Evolutionary conservation across 768 basidiomycete genomes (phyloP).

Genomic region (Psilocybe cubensis): DNA sequence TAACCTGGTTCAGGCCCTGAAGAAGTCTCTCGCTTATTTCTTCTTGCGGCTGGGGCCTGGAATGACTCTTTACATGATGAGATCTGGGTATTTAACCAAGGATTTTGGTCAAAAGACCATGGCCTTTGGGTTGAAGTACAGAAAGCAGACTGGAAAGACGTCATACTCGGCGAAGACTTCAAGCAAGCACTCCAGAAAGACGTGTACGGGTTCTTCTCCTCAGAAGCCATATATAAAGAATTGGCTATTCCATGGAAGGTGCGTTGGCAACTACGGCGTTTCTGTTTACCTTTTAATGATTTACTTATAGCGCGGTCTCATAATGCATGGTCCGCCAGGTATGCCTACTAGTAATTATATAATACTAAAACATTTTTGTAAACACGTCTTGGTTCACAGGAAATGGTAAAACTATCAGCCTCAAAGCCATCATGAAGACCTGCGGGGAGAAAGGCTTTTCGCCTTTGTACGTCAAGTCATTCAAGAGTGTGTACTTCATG

Average conservation of each 20-base stretch:
- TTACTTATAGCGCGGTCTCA: constrained; percentile 68
- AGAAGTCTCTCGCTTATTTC: constrained; percentile 50
- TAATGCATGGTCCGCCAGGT: constrained; percentile 85
- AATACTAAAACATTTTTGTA: background rate
- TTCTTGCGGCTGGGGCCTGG: constrained; percentile 58
- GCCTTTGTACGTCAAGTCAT: constrained; percentile 83
- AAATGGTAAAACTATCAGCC: constrained; percentile 83
- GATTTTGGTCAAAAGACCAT: constrained; percentile 67
- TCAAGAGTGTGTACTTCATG: constrained; percentile 52
- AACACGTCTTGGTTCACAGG: constrained; percentile 39
- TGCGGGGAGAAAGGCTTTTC: constrained; percentile 63
- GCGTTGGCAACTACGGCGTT: background rate
- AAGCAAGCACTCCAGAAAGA: constrained; percentile 75
- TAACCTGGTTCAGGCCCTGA: constrained; percentile 38
- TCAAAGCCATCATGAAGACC: constrained; percentile 83
- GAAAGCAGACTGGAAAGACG: constrained; percentile 73
- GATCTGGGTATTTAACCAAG: constrained; percentile 78
- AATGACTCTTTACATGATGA: constrained; percentile 61
- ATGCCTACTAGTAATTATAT: constrained; percentile 10
- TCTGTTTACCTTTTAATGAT: background rate
- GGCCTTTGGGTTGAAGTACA: constrained; percentile 64
- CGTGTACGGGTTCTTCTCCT: constrained; percentile 79
- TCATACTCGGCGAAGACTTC: constrained; percentile 71
- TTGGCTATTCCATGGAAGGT: constrained; percentile 87
- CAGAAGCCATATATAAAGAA: constrained; percentile 72